Conservation (phyloP, 768 basidiomycete genomes). For the Tulasnella calospora region DNA sequence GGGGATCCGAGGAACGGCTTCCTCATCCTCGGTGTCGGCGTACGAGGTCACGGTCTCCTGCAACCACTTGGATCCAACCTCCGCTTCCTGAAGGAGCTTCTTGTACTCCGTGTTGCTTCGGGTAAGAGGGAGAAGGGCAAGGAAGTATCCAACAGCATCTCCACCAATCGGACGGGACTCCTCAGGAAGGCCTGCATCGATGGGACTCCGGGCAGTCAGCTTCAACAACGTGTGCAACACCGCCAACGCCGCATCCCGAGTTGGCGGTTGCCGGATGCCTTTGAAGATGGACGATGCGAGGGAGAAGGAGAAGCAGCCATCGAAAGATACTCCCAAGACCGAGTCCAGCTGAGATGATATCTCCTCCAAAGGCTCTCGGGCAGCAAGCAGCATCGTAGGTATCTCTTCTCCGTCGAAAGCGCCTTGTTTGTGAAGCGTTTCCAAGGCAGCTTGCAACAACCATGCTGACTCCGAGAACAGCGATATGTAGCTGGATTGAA, state of each 20-base stretch:
- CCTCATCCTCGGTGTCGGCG: constrained; percentile 33
- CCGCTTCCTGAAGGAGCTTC: constrained; percentile 58
- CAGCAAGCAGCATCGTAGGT: constrained; percentile 44
- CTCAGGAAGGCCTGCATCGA: neutral
- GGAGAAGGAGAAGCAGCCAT: constrained; percentile 72
- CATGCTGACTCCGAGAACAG: constrained; percentile 62
- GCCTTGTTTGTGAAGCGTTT: constrained; percentile 57
- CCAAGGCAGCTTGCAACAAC: constrained; percentile 60
- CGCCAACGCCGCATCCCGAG: constrained; percentile 57
- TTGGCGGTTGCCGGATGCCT: constrained; percentile 64
- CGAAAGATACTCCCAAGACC: constrained; percentile 69
- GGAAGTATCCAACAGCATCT: constrained; percentile 70
- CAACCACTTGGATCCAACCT: constrained; percentile 47
- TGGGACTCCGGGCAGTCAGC: constrained; percentile 45
- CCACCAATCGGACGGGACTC: constrained; percentile 41
- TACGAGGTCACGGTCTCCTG: constrained; percentile 35
- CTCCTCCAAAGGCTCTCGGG: constrained; percentile 60
- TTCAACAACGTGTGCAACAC: constrained; percentile 59
- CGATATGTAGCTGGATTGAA: constrained; percentile 67
- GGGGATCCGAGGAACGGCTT: constrained; percentile 50
- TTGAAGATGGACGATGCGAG: constrained; percentile 81
- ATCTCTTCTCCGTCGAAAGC: constrained; percentile 52
- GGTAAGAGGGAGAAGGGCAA: constrained; percentile 69
- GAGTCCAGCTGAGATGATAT: constrained; percentile 67
- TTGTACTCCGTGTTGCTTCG: constrained; percentile 54